A percentile compares a stretch with the other conserved stretches of the same genome.
These are phyloP conservation scores for Fomitopsis betulina DNA, from an alignment of 1,284 basidiomycete genomes.

Conservation along the genomic window DNA sequence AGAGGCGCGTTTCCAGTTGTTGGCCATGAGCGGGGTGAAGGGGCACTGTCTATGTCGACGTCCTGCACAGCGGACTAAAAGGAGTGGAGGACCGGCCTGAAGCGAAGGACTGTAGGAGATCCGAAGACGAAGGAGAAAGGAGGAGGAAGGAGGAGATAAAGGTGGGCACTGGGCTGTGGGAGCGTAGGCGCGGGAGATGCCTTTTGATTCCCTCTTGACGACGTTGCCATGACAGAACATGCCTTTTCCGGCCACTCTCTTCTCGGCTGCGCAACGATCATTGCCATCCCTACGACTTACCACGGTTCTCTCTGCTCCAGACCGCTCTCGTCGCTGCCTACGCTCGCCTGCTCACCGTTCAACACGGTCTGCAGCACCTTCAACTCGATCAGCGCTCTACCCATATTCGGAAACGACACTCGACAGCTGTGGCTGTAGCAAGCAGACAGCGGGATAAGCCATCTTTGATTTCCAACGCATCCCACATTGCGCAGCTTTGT, in stretches of 20 bases:
- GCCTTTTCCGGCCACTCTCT: neutral
- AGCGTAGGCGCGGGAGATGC: conserved; percentile 1
- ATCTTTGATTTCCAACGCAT: neutral
- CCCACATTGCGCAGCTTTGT: neutral
- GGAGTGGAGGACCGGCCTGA: conserved; percentile 47
- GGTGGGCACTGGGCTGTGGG: conserved; percentile 3
- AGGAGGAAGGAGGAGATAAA: conserved; percentile 15
- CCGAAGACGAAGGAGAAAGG: conserved; percentile 25
- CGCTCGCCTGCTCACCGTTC: neutral
- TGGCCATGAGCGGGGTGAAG: conserved; percentile 11
- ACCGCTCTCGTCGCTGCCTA: neutral
- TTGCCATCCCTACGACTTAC: neutral
- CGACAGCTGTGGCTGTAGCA: neutral
- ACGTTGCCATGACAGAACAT: conserved; percentile 9
- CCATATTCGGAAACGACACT: neutral
- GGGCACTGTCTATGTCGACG: conserved; percentile 25
- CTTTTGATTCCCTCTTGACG: conserved; percentile 5
- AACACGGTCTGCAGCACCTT: neutral
- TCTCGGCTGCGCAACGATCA: neutral
- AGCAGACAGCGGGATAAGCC: neutral
- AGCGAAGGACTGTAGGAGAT: conserved; percentile 28
- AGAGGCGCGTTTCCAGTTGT: conserved; percentile 44
- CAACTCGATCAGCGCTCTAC: neutral
- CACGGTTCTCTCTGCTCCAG: neutral
- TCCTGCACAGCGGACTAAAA: conserved; percentile 25